Conservation (phyloP, 108 stramenopile species). For the Pseudonitzschia pungens region DNA sequence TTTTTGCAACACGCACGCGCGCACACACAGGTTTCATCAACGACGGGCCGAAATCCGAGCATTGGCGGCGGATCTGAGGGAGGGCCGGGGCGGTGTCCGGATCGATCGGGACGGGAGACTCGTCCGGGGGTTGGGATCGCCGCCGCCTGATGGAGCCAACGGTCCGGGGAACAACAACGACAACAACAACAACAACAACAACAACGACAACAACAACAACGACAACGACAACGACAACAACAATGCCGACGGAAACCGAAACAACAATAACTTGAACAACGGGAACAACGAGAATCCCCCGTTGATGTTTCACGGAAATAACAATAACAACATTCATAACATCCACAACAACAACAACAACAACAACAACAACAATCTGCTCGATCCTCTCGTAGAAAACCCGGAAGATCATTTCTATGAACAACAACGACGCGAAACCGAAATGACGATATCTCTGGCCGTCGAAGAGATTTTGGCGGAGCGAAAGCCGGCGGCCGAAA, state of each 20-base stretch:
- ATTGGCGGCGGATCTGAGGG: constrained; percentile 17
- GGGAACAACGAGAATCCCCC: constrained; percentile 8
- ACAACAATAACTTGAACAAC: not conserved
- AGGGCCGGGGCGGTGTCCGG: constrained; percentile 19
- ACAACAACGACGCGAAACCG: constrained; percentile 24
- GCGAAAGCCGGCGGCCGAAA: constrained; percentile 18
- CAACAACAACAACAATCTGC: constrained; percentile 16
- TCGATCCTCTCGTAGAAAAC: constrained; percentile 10
- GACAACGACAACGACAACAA: constrained; percentile 3
- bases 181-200: not conserved
- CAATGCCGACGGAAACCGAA: not conserved
- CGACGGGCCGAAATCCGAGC: constrained; percentile 35
- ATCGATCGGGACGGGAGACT: constrained; percentile 44
- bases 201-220: constrained; percentile 4
- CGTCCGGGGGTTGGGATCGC: constrained; percentile 21
- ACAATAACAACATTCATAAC: constrained; percentile 5
- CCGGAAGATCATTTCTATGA: constrained; percentile 21
- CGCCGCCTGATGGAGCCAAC: constrained; percentile 2
- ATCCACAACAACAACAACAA: not conserved
- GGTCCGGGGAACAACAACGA: constrained; percentile 3
- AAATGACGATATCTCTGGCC: not conserved
- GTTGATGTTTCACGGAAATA: constrained; percentile 4
- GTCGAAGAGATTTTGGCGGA: constrained; percentile 6
- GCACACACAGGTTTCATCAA: constrained; percentile 21
- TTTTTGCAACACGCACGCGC: no score